Evolutionary conservation across 78 protist species (phyloP), one percentile per base, ranked within the genome.

Genomic region (Dictyostelium brefeldianum): DNA sequence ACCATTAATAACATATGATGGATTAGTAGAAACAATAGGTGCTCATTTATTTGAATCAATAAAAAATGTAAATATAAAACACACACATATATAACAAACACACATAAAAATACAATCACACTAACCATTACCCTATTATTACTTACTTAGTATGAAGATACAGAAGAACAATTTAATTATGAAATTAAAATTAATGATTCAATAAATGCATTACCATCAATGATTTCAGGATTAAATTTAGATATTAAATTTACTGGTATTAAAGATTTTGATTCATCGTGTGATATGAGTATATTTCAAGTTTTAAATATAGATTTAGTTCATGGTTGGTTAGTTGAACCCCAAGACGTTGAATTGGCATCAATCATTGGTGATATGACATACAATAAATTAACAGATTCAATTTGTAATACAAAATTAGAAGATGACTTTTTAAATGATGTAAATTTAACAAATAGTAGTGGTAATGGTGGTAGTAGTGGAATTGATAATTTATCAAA

Each of bases 241-340:
- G 74, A 87, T 77, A 78, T 87, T 20, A 74, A 36, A 65, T 87
- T 87, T 77, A 77, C 93, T 18, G 93, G 93, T 10, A 51, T 78
- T 56, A 75, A 54, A 50, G 65, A 83, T 53, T 94, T 83, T 56
- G 96, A 94, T 31, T 29, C 77, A 50, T 56, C 90, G 12, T 73
- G 83, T 22, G 94, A 94, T 46, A 73, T 71, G 36, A 84, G 78
- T 73, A 78, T 94, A 14, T 89, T 94, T 69, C 74, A 94, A 47
- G 41, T 81, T 6, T 78, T 94, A 78, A 80, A 79, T 75, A 89
- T 94, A 4, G 80, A 53, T n/a, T 46, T 94, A 20, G 90, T 94
- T 22, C 96, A 94, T 59, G 96, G 96, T 5, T 94, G 96, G 96
- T 78, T 94, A 22, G 92, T 81, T 7, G 96, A 94, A 27, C 94